Base-by-base conservation (phyloP, 495 filamentous ascomycete species). In the Aspergillus mulundensis region DNA sequence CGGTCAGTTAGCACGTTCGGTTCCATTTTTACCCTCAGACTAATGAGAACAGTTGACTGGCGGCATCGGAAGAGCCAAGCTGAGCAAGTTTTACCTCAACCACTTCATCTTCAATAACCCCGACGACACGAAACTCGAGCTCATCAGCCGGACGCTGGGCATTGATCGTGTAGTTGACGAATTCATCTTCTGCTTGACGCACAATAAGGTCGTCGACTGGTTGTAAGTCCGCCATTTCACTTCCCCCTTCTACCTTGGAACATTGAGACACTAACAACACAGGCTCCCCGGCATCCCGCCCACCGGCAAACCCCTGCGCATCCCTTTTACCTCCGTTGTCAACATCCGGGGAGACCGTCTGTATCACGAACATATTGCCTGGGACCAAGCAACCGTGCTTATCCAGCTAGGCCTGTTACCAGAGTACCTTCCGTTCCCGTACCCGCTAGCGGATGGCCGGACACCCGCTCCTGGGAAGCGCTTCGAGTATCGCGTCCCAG, bases 301-400 rank as follows among this genome's bases (percentile, higher is more conserved):
- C 1, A 95, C 89, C 0, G 72, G 80, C 21, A 82, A 77, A 54
- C 66, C 76, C 18, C 77, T 92, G 11, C 79, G 84, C 24, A 74
- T 95, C 32, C 84, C 87, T 0, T 78, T 93, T 43, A 88, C 87
- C 1, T 80, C 79, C 40, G 81, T 94, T 3, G 87, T 94, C 19
- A 87, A 87, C 54, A 82, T 93, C 40, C 77, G 89, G 6, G 90
- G 87, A 5, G 87, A 88, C 32, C 81, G 86, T 23, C 68, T 95
- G 5, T 90, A 84, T 62, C 84, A 89, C 62, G 90, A 96, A 68
- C 86, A 92, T 58, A 87, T 93, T 28, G 81, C 85, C 49, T 95
- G 90, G 89, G 91, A 95, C 65, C 90, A 95, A 65, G 87, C 84
- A 0, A 85, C 82, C 1, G 85, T 90, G 7, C 72, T 96, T 0